Conservation (phyloP, 2,329 filamentous ascomycete genomes). For the Apiospora aurea region DNA sequence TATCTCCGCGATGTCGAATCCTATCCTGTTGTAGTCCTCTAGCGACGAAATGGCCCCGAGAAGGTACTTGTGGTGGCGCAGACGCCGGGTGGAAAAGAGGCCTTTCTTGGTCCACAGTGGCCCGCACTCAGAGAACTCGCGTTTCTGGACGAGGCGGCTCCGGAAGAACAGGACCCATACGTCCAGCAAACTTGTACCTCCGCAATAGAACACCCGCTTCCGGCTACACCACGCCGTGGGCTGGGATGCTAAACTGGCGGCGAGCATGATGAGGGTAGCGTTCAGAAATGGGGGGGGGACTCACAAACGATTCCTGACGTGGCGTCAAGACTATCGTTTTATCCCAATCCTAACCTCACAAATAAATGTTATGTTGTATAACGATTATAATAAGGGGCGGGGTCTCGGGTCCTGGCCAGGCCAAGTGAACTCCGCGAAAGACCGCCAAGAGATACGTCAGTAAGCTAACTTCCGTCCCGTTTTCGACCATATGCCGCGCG, state of each 20-base stretch:
- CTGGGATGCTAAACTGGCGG: background rate
- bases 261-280: background rate
- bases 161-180: background rate
- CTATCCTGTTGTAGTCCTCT: background rate
- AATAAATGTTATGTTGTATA: too few relatives aligned
- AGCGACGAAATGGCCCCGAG: background rate
- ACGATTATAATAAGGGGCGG: too few relatives aligned
- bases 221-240: background rate
- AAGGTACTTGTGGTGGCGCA: background rate
- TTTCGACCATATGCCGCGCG: too few relatives aligned
- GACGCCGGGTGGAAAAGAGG: background rate
- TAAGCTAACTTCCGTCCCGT: too few relatives aligned
- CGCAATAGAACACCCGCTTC: background rate
- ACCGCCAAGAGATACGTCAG: too few relatives aligned
- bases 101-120: background rate
- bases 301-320: background rate
- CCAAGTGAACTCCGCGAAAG: too few relatives aligned
- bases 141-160: background rate
- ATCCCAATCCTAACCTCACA: too few relatives aligned
- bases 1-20: background rate
- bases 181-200: background rate
- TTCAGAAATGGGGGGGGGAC: background rate
- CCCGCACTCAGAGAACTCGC: background rate
- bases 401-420: too few relatives aligned
- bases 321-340: too few relatives aligned